Base-by-base conservation (phyloP, 2,329 filamentous ascomycete species). In the Xylaria multiplex region DNA sequence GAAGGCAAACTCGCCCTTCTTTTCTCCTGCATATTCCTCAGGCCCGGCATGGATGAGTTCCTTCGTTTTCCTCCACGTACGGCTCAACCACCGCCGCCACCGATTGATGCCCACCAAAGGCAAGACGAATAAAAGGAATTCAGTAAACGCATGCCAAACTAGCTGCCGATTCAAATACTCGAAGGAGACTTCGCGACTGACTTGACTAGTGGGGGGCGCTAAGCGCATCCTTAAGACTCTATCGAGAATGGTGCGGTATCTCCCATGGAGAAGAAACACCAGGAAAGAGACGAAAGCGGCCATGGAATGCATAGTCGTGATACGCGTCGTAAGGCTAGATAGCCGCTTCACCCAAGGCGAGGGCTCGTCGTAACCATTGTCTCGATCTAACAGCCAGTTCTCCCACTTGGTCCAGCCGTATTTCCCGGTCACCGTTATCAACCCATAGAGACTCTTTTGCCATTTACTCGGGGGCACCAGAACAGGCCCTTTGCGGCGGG, bases 61-160 rank as follows among this genome's bases (percentile, higher is more conserved):
- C 73, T 91, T 91, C 1, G 92, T 90, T 78, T 90, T 93, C 72
- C 91, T 89, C 93, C 93, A 97, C n/a, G 90, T 89, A 68, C 93
- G 87, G 22, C 87, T 85, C n/a, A 97, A 83, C 91, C 95, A 97
- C 71, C 94, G 87, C 64, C 93, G 88, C 96, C 96, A 99, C 70
- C 93, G 88, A 74, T 92, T 91, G 72, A 99, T 95, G 58, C 96
- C 96, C 48, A 99, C 92, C n/a, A 99, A 86, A 0, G 96, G 96
- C n/a, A 99, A 85, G 19, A 98, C 87, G 78, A 98, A 99, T 37
- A 99, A 86, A n/a, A 99, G 84, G 74, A 99, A 99, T 78, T 99
- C 96, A 30, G 96, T 99, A 75, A 99, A 97, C n/a, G 96, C 96
- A 80, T 99, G 96, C 96, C 96, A 99, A 43, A 99, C 96, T 11